Evolutionary conservation across 495 filamentous ascomycete genomes (phyloP).

Genomic region (Neurospora sp.): DNA sequence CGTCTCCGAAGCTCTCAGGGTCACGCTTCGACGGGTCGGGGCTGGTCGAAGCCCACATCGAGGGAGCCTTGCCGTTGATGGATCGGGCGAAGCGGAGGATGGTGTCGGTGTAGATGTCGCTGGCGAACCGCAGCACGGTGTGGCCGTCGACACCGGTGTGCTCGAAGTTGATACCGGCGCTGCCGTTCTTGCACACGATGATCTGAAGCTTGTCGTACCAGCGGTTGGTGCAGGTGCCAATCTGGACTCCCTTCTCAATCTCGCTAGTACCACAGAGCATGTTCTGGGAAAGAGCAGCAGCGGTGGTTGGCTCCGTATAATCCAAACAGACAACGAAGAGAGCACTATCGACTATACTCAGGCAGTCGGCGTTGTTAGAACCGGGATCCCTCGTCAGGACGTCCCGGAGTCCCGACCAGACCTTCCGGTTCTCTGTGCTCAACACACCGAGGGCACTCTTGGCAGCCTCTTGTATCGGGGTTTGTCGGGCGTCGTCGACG

Average conservation of each 20-base stretch:
- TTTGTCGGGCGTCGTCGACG: conserved; percentile 79
- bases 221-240: conserved; percentile 93
- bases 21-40: conserved; percentile 93
- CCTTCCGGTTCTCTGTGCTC: conserved; percentile 91
- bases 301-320: conserved; percentile 72
- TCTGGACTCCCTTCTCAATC: conserved; percentile 85
- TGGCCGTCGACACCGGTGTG: conserved; percentile 98
- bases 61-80: conserved; percentile 91
- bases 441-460: conserved; percentile 89
- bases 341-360: conserved; percentile 89
- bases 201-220: conserved; percentile 99
- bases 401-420: conserved; percentile 87
- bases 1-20: conserved; percentile 86
- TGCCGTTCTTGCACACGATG: conserved; percentile 97
- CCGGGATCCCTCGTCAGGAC: conserved; percentile 75
- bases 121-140: conserved; percentile 91
- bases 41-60: conserved; percentile 79
- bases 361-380: conserved; percentile 90
- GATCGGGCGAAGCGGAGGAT: conserved; percentile 92
- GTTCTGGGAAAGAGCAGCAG: conserved; percentile 80
- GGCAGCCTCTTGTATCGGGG: conserved; percentile 84
- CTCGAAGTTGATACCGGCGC: conserved; percentile 97
- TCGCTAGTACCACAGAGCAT: conserved; percentile 96
- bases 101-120: conserved; percentile 94
- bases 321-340: conserved; percentile 89